Evolutionary conservation across 2,329 filamentous ascomycete genomes (phyloP), one percentile per base, ranked within the genome.

Genomic region (Volutella citrinella): DNA sequence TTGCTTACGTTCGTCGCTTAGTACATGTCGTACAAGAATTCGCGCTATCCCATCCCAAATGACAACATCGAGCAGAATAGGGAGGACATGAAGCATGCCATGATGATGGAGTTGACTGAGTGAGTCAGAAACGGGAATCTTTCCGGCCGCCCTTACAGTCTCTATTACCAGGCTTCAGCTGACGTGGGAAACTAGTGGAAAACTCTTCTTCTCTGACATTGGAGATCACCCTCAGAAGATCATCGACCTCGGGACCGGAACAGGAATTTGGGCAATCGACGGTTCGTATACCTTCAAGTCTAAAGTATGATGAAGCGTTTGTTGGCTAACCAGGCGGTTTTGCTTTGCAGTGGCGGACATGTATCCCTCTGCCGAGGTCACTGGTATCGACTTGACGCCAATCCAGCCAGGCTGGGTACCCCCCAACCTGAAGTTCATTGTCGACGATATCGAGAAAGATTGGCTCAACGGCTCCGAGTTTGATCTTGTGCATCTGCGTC

Each of bases 391-490:
- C 8, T 36, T 54, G 1, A 48, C 41, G 5, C 51, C 51, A 2
- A 55, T 55, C 4, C 51, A 55, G 3, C 50, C 51, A 1, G 27
- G 30, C 4, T 65, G 63, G 63, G 60, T 65, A 0, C 63, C 63
- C 2, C 59, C 63, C 0, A 66, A 66, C n/a, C 56, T 66, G 17
- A 52, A 50, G 17, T 66, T 66, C 12, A 34, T 64, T 7, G 59
- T 62, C 11, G 59, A 63, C 17, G 59, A 63, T 19, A 51, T 57
- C 11, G 60, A 79, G 44, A 65, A 72, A 30, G 62, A 70, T 1
- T 81, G 77, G 78, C 40, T 45, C 29, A 36, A 49, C 10, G 48
- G 48, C 6, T 18, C 28, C 0, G 37, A 37, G 16, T 49, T 41
- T 31, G 48, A 51, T 24, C 44, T 51, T 32, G 39, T 48, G 16